Evolutionary conservation across 2,329 filamentous ascomycete species (phyloP).

Genomic region (Arachnomyces sp.): DNA sequence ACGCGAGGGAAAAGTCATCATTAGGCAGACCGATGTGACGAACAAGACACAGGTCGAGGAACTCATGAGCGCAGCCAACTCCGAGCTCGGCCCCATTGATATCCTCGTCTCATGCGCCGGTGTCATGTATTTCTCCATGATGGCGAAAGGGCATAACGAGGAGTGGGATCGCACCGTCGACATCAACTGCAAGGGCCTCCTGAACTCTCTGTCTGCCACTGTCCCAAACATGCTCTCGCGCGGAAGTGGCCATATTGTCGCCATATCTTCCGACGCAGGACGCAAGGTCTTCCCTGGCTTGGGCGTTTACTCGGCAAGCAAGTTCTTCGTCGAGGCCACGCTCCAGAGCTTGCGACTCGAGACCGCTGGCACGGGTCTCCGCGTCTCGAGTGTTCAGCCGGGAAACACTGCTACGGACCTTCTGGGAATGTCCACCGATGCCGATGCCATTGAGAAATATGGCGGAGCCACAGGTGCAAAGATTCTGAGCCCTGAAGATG

Average conservation of each 20-base stretch:
- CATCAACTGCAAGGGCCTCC: constrained; percentile 76
- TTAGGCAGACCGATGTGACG: constrained; percentile 65
- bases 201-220: constrained; percentile 61
- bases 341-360: constrained; percentile 67
- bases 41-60: constrained; percentile 56
- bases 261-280: constrained; percentile 73
- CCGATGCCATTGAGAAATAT: constrained; percentile 69
- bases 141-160: constrained; percentile 64
- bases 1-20: constrained; percentile 56
- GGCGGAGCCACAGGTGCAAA: constrained; percentile 66
- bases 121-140: constrained; percentile 86
- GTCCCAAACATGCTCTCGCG: constrained; percentile 65
- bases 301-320: constrained; percentile 73
- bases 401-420: constrained; percentile 69
- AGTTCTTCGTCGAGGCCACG: constrained; percentile 78
- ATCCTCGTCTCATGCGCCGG: constrained; percentile 73
- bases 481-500: constrained; percentile 64
- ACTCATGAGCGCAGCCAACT: constrained; percentile 51
- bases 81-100: constrained; percentile 62
- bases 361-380: constrained; percentile 63
- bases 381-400: constrained; percentile 67
- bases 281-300: constrained; percentile 74
- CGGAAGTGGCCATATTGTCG: constrained; percentile 63
- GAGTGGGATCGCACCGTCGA: constrained; percentile 78
- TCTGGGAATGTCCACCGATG: constrained; percentile 64